A percentile compares a stretch with the other conserved stretches of the same genome.
Evolutionary conservation across 495 filamentous ascomycete genomes (phyloP).

Genomic region (Paragyromitra xinjiangensis): DNA sequence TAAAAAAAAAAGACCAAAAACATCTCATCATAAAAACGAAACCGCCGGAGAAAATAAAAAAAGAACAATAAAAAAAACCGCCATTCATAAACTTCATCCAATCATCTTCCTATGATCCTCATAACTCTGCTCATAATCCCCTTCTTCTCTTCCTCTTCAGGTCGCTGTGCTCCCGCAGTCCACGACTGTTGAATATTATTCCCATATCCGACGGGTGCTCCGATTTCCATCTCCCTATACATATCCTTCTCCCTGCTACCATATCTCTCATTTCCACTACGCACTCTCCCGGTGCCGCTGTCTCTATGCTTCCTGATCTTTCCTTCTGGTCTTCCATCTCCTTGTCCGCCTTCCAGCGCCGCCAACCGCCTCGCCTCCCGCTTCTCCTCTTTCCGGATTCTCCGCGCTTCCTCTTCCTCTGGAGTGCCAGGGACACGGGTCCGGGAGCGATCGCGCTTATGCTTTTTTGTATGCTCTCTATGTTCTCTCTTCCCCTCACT

Average conservation of each 20-base stretch:
- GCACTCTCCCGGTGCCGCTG: slow-evolving; percentile 8
- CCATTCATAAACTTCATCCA: slow-evolving; percentile 12
- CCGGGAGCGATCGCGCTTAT: slow-evolving; percentile 29
- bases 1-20: slow-evolving; percentile 2
- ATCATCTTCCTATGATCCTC: slow-evolving; percentile 27
- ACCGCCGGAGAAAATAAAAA: not conserved
- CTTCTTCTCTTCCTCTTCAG: slow-evolving; percentile 32
- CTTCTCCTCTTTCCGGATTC: slow-evolving; percentile 51
- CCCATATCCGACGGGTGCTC: slow-evolving; percentile 31
- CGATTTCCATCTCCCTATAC: slow-evolving; percentile 40
- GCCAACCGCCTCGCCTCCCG: slow-evolving; percentile 42
- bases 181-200: slow-evolving; percentile 35
- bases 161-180: slow-evolving; percentile 29
- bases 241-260: slow-evolving; percentile 38
- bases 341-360: slow-evolving; percentile 13
- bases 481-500: slow-evolving; percentile 52
- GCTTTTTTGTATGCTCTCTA: slow-evolving; percentile 36
- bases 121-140: slow-evolving; percentile 38
- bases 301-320: slow-evolving; percentile 43
- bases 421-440: slow-evolving; percentile 20
- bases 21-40: not conserved
- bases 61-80: not conserved
- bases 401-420: slow-evolving; percentile 50
- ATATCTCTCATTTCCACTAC: slow-evolving; percentile 18
- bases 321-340: slow-evolving; percentile 20